Percentiles rank a stretch among this genome's conserved stretches.
Evolutionary conservation across 179 eudicot species (phyloP).

Genomic region (Vitellaria paradoxa): DNA sequence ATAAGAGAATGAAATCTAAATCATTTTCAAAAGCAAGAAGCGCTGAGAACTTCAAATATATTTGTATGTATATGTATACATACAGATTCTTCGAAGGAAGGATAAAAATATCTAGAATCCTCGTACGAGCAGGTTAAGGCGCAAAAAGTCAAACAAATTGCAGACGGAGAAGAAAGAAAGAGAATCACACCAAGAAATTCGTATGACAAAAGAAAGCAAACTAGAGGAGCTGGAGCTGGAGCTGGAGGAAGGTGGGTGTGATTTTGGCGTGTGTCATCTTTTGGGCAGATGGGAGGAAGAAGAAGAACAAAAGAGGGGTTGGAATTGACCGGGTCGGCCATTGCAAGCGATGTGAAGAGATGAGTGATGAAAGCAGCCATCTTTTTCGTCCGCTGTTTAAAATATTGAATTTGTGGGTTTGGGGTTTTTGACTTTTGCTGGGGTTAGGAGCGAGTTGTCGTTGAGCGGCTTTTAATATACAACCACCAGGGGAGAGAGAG

Average conservation of each 20-base stretch:
- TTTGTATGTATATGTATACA: background rate
- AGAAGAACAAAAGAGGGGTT: background rate
- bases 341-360: background rate
- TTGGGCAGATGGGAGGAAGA: background rate
- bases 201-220: background rate
- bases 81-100: background rate
- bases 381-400: background rate
- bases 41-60: background rate
- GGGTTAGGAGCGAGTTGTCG: background rate
- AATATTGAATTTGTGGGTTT: conserved; percentile 3
- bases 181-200: background rate
- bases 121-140: background rate
- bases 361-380: conserved; percentile 8
- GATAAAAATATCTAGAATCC: background rate
- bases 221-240: background rate
- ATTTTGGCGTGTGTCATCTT: background rate
- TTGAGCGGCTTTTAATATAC: background rate
- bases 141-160: background rate
- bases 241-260: background rate
- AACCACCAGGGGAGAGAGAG: background rate
- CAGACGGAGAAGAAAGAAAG: background rate
- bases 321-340: background rate
- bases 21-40: background rate
- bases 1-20: background rate
- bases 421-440: conserved; percentile 6